Evolutionary conservation across 1,284 basidiomycete species (phyloP).

Genomic region (Ceratobasidium sp.): DNA sequence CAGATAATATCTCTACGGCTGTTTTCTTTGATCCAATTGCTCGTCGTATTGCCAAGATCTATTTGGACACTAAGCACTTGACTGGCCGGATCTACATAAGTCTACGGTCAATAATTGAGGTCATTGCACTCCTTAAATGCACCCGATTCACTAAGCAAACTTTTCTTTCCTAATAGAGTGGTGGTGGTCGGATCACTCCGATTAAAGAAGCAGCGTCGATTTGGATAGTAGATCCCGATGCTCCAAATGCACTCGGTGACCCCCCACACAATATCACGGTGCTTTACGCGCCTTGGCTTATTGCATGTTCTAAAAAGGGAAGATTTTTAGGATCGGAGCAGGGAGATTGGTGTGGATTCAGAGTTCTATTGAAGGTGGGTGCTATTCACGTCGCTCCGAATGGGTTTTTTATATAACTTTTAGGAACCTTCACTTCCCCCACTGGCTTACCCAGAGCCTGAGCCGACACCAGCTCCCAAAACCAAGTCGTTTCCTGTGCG

Average conservation of each 20-base stretch:
- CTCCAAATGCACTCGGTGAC: constrained; percentile 19
- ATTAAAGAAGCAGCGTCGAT: constrained; percentile 29
- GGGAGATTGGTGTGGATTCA: constrained; percentile 32
- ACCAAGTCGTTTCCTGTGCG: not conserved
- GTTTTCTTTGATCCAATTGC: constrained; percentile 22
- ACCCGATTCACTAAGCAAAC: not conserved
- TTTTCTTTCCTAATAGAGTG: not conserved
- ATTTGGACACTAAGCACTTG: constrained; percentile 17
- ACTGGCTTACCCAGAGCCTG: not conserved
- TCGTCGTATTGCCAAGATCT: constrained; percentile 11
- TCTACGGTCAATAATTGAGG: constrained; percentile 25
- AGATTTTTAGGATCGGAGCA: constrained; percentile 19
- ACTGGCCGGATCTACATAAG: not conserved
- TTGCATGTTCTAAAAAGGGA: constrained; percentile 14
- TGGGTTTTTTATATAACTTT: not conserved
- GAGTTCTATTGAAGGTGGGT: constrained; percentile 15
- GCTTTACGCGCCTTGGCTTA: constrained; percentile 30
- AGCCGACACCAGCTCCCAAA: not conserved
- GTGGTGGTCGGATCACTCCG: constrained; percentile 12
- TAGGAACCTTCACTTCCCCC: not conserved
- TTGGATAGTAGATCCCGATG: constrained; percentile 34
- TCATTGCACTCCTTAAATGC: not conserved
- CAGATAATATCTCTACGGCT: not conserved
- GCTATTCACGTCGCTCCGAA: not conserved
- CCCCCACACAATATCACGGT: constrained; percentile 1